Base-by-base conservation (phyloP, 257 asterid species). In the Mentha longifolia region DNA sequence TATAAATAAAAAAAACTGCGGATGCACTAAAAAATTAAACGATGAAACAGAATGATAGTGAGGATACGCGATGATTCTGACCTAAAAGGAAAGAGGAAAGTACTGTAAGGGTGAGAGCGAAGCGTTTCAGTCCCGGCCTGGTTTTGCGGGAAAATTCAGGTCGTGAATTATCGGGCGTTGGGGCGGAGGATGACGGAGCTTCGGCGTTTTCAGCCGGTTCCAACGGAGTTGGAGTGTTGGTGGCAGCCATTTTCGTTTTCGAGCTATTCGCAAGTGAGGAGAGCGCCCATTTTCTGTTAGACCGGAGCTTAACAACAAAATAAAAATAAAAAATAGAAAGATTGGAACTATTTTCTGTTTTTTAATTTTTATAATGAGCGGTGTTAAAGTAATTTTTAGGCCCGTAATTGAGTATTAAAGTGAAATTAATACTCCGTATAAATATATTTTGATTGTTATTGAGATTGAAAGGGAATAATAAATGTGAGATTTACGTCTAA, bases 51-150 rank as follows among this genome's bases (percentile, higher is more conserved):
- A 39, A 42, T n/a, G 54, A 42, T 39, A 25, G 20, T 43, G 43
- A 41, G 35, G 43, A 41, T 64, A 67, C 35, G 73, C 31, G 19
- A 50, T 65, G 51, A 73, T 52, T 46, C 14, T 41, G 6, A 94
- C 99, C 98, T 73, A 85, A 67, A 43, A 91, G 75, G 79, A 94
- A 94, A 73, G 96, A 88, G 78, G 85, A 13, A 28, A 94, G 86
- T 62, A 94, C 92, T 7, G 96, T 70, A 81, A 88, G 77, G 58
- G 92, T 86, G 76, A 94, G 86, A 76, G 79, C 67, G 30, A 95
- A 82, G 72, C 99, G 99, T 78, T 91, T 95, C 59, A 82, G 25
- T 45, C 97, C 98, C 0, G 98, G 97, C 73, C 78, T 81, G 20
- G 92, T 83, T 75, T 78, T 79, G 37, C 99, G 96, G 52, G 86